Evolutionary conservation across 345 rosid genomes (phyloP).

Genomic region (Durio zibethinus): DNA sequence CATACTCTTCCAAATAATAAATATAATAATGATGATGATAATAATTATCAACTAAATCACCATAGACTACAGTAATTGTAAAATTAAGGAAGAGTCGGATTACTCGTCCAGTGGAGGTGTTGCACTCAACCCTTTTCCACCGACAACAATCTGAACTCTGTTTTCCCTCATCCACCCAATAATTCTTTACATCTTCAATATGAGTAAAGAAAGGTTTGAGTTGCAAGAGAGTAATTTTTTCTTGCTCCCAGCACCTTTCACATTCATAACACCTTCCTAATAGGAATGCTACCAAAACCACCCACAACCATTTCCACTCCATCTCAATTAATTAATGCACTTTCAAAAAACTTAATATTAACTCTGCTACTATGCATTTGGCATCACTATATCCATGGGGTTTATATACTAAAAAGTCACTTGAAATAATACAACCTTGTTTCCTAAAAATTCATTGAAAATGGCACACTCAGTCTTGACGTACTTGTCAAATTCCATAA

Average conservation of each 20-base stretch:
- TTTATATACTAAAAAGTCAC: not conserved
- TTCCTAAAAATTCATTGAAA: not conserved
- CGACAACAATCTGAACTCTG: not conserved
- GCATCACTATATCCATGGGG: not conserved
- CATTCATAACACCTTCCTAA: not conserved
- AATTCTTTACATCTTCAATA: not conserved
- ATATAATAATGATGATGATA: no score
- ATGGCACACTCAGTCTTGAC: no score
- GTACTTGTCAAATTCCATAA: no score
- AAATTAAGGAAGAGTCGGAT: not conserved
- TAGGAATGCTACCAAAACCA: not conserved
- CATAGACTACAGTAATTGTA: fast-evolving
- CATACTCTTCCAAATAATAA: no score
- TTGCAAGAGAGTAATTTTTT: not conserved
- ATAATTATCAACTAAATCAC: no score
- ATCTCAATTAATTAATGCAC: not conserved
- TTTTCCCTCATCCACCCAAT: not conserved
- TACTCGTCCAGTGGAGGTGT: not conserved
- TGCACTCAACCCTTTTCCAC: not conserved
- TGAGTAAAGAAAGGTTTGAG: not conserved
- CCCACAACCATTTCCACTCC: not conserved
- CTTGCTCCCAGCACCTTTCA: not conserved
- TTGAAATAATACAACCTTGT: not conserved
- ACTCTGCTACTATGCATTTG: not conserved
- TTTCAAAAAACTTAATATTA: not conserved